phyloP scores from a whole-genome alignment of 2,329 filamentous ascomycete genomes.

The Domatiomyces catenatus region DNA sequence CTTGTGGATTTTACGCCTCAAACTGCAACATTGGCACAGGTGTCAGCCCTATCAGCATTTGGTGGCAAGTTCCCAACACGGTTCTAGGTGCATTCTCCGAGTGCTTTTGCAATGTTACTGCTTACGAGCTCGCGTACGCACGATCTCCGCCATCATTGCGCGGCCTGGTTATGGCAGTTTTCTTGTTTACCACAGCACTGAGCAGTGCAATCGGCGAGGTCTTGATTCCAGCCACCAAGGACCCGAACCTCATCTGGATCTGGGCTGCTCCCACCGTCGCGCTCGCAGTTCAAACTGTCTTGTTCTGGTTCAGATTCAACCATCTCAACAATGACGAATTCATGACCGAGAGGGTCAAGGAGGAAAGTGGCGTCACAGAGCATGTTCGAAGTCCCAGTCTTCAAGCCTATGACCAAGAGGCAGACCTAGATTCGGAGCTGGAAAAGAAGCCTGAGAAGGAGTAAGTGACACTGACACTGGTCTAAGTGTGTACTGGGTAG shows the following conservation, averaged over 20 bases:
- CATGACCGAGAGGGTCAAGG: constrained; percentile 18
- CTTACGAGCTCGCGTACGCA: constrained; percentile 57
- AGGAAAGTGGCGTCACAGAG: neutral
- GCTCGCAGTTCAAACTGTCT: constrained; percentile 43
- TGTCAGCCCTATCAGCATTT: constrained; percentile 16
- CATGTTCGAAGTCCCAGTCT: neutral
- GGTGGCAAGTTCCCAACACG: constrained; percentile 35
- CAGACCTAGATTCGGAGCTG: neutral
- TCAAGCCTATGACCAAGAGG: neutral
- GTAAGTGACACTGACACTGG: neutral
- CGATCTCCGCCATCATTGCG: constrained; percentile 57
- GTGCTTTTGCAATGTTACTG: constrained; percentile 51
- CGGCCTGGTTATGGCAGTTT: constrained; percentile 50
- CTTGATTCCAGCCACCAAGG: constrained; percentile 43
- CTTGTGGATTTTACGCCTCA: constrained; percentile 36
- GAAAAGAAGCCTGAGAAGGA: neutral
- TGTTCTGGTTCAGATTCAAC: constrained; percentile 54
- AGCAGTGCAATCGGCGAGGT: constrained; percentile 54
- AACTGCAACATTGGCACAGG: constrained; percentile 14
- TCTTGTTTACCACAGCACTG: constrained; percentile 55
- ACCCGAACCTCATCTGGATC: constrained; percentile 57
- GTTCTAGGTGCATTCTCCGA: constrained; percentile 39
- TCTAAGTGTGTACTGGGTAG: neutral
- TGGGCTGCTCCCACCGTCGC: constrained; percentile 49
- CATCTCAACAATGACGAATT: constrained; percentile 49